These are phyloP conservation scores for Picochlorum sp. DNA, from an alignment of 139 green algal genomes.

Conservation along the genomic window DNA sequence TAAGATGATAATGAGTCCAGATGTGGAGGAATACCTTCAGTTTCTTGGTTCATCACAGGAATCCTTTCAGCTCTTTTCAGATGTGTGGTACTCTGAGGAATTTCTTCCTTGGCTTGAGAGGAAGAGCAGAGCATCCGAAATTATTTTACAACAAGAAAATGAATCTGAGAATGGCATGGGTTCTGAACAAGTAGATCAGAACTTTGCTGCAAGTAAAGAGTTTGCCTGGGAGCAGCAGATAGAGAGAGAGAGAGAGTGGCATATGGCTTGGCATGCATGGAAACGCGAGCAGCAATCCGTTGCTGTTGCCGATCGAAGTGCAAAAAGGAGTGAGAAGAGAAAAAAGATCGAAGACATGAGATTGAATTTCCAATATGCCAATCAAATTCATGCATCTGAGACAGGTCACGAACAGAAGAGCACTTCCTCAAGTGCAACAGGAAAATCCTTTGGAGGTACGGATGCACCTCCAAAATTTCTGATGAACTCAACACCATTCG, in stretches of 20 bases:
- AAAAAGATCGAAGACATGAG: neutral
- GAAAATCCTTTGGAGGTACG: no score
- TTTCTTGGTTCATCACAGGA: no score
- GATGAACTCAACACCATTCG: no score
- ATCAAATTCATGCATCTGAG: neutral
- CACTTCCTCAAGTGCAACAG: no score
- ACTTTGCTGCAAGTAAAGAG: neutral
- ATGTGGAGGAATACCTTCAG: no score
- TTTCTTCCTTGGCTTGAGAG: conserved; percentile 1
- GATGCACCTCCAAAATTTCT: no score
- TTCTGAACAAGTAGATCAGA: neutral
- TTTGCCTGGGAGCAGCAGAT: conserved; percentile 12
- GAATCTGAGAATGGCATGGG: neutral
- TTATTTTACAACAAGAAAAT: neutral
- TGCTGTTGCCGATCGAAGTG: neutral
- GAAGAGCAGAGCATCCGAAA: conserved; percentile 3
- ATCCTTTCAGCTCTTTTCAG: neutral
- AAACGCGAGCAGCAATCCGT: neutral
- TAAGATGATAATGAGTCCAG: no score
- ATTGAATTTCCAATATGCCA: neutral
- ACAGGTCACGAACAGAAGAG: neutral
- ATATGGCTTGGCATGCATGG: conserved; percentile 6
- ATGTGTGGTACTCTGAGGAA: neutral
- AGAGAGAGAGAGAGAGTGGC: conserved; percentile 11
- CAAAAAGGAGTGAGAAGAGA: conserved; percentile 1